A percentile compares a stretch with the other conserved stretches of the same genome.
These are phyloP conservation scores for Coemansia sp. DNA, from an alignment of 192 early-diverging fungal species.

Conservation along the genomic window DNA sequence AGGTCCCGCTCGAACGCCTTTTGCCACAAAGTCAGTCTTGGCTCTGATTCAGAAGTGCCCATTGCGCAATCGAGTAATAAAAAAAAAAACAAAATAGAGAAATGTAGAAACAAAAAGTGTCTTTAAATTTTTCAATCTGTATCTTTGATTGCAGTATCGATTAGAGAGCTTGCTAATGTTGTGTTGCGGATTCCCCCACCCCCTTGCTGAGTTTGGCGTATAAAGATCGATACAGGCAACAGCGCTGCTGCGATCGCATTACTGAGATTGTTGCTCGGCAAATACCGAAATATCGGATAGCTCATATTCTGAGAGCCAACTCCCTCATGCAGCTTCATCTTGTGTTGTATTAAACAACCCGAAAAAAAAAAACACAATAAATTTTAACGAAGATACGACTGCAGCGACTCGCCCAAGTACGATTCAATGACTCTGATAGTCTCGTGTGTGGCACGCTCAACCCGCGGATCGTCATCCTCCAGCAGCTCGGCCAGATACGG, in stretches of 20 bases:
- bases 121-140: too few relatives aligned
- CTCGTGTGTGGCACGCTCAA: constrained; percentile 79
- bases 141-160: background rate
- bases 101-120: background rate
- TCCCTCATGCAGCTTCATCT: too few relatives aligned
- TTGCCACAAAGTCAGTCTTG: constrained; percentile 28
- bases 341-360: too few relatives aligned
- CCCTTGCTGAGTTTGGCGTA: too few relatives aligned
- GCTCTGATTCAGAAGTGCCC: constrained; percentile 3
- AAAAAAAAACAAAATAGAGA: background rate
- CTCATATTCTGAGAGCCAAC: too few relatives aligned
- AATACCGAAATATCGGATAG: too few relatives aligned
- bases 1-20: constrained; percentile 41
- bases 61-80: constrained; percentile 6
- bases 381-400: constrained; percentile 76
- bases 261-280: too few relatives aligned
- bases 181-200: too few relatives aligned
- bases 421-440: constrained; percentile 84
- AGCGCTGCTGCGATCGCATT: too few relatives aligned
- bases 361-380: constrained; percentile 10
- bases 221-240: too few relatives aligned
- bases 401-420: constrained; percentile 85
- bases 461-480: constrained; percentile 88
- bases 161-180: too few relatives aligned
- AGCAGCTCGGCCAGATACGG: constrained; percentile 92